Conservation (phyloP, 202 grass and related monocot species). For the Digitaria exilis region DNA sequence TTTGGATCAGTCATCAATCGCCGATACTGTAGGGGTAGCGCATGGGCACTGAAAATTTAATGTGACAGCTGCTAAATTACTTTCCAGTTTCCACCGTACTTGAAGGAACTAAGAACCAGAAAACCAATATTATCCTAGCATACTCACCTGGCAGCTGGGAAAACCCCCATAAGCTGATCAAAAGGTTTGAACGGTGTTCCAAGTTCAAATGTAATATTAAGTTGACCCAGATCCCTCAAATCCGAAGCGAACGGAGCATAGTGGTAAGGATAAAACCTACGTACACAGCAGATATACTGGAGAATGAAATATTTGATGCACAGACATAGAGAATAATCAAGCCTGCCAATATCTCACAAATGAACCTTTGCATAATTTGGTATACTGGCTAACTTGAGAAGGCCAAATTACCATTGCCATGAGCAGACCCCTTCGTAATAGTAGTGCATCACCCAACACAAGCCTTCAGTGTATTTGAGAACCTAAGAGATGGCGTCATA, state of each 20-base stretch:
- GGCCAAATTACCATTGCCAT: conserved; percentile 82
- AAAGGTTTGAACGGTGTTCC: conserved; percentile 96
- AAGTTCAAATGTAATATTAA: conserved; percentile 70
- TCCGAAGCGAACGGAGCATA: conserved; percentile 99
- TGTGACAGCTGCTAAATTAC: conserved; percentile 31
- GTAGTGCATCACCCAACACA: conserved; percentile 99
- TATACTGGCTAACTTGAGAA: conserved; percentile 21
- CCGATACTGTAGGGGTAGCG: conserved; percentile 82
- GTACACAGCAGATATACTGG: not conserved
- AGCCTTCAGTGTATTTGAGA: conserved; percentile 89
- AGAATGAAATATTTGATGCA: conserved; percentile 23
- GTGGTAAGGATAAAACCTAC: conserved; percentile 99
- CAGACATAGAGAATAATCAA: conserved; percentile 1
- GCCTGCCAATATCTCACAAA: not conserved
- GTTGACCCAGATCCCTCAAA: conserved; percentile 67
- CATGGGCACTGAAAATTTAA: conserved; percentile 80
- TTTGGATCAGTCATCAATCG: conserved; percentile 70
- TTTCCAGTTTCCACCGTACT: not conserved
- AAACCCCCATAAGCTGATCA: conserved; percentile 98
- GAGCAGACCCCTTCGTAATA: conserved; percentile 99
- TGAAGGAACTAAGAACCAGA: conserved; percentile 9
- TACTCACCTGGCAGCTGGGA: conserved; percentile 96
- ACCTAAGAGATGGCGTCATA: conserved; percentile 47
- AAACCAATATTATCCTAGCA: not conserved
- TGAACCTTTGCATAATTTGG: conserved; percentile 23